A percentile compares a stretch with the other conserved stretches of the same genome.
Conservation (phyloP, 177 flowering plant species). For the Vitis hybrid region DNA sequence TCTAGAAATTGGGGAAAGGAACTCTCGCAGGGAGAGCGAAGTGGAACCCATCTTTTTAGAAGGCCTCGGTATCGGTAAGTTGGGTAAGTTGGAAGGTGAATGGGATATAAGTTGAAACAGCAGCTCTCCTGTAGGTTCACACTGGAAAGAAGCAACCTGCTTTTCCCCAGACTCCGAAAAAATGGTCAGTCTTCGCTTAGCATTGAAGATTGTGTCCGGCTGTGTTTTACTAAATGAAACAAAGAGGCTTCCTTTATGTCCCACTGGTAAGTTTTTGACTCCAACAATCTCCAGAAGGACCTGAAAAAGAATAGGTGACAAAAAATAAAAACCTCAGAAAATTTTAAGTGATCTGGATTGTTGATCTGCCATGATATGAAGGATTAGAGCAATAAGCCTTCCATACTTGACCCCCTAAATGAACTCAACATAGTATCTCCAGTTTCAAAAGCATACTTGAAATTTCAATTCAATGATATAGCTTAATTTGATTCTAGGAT, state of each 20-base stretch:
- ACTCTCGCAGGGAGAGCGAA: constrained; percentile 54
- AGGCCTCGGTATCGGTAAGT: constrained; percentile 32
- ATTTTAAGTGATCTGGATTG: neutral
- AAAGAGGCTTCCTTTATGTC: constrained; percentile 54
- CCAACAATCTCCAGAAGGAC: constrained; percentile 76
- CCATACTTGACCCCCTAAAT: too few species aligned
- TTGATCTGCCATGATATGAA: too few species aligned
- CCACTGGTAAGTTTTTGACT: constrained; percentile 60
- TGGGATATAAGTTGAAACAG: constrained; percentile 57
- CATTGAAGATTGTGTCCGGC: constrained; percentile 64
- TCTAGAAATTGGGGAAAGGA: constrained; percentile 40
- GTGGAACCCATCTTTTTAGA: constrained; percentile 52
- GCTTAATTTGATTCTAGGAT: too few species aligned
- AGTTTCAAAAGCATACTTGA: too few species aligned
- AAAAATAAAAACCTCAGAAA: neutral
- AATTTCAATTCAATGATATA: too few species aligned
- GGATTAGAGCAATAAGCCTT: too few species aligned
- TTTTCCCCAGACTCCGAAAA: constrained; percentile 63
- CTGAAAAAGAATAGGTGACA: constrained; percentile 33
- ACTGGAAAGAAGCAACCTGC: constrained; percentile 70
- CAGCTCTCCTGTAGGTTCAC: constrained; percentile 77
- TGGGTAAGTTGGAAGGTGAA: constrained; percentile 44
- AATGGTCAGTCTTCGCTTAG: constrained; percentile 53
- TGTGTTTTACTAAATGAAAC: constrained; percentile 65
- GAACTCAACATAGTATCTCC: too few species aligned